These are phyloP conservation scores for Dispira simplex DNA, from an alignment of 192 early-diverging fungal species.

Conservation along the genomic window DNA sequence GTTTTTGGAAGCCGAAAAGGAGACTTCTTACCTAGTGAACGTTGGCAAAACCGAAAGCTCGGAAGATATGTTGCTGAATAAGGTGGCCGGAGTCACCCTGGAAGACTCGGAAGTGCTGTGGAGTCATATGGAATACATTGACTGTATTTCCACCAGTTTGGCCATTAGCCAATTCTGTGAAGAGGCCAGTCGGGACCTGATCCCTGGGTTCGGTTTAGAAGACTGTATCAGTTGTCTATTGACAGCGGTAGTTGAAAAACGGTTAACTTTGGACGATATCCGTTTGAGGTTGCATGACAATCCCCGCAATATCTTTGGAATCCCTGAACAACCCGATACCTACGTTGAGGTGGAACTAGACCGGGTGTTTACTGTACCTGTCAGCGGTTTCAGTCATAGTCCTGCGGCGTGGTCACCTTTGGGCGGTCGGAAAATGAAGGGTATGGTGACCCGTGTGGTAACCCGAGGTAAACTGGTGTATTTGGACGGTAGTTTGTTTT, in stretches of 20 bases:
- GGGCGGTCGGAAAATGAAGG: conserved; percentile 38
- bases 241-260: conserved; percentile 65
- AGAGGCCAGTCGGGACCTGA: conserved; percentile 25
- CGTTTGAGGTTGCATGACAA: conserved; percentile 60
- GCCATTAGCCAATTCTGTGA: not conserved
- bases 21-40: not conserved
- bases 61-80: not conserved
- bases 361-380: conserved; percentile 34
- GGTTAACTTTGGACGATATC: conserved; percentile 65
- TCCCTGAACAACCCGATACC: conserved; percentile 87
- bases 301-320: conserved; percentile 78
- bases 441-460: conserved; percentile 80
- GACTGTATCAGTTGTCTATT: conserved; percentile 64
- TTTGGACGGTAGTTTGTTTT: conserved; percentile 62
- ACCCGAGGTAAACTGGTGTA: conserved; percentile 69
- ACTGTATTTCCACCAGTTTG: conserved; percentile 80
- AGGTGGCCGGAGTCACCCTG: conserved; percentile 14
- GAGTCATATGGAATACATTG: conserved; percentile 63
- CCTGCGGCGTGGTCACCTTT: conserved; percentile 41
- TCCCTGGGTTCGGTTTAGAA: conserved; percentile 35
- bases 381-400: conserved; percentile 13
- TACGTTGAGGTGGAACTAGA: conserved; percentile 91
- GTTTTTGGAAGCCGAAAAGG: conserved; percentile 13
- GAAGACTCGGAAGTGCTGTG: conserved; percentile 67
- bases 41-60: not conserved